Evolutionary conservation across 148 eudicot species (phyloP).

Genomic region (Bassia scoparia): DNA sequence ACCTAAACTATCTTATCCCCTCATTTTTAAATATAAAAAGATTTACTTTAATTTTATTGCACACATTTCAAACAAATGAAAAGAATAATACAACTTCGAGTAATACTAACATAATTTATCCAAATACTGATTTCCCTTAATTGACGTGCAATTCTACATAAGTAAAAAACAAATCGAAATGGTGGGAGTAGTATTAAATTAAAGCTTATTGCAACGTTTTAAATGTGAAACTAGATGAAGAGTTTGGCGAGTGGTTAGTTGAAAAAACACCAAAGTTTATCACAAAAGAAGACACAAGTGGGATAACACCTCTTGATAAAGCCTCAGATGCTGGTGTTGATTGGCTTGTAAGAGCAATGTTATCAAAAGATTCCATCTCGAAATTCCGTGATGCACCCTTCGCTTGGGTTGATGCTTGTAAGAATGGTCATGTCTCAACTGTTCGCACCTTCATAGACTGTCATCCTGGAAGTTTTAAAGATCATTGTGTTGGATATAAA

Average conservation of each 20-base stretch:
- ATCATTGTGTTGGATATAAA: not conserved
- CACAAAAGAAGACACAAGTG: not conserved
- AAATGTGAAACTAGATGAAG: not conserved
- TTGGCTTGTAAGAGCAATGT: not conserved
- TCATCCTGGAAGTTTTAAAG: not conserved
- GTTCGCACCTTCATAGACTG: not conserved
- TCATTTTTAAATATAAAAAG: too few relatives aligned
- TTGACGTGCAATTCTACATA: too few relatives aligned
- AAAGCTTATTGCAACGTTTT: too few relatives aligned
- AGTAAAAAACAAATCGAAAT: too few relatives aligned
- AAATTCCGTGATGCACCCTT: not conserved
- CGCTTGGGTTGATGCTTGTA: not conserved
- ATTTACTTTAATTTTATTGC: too few relatives aligned
- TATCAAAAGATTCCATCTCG: not conserved
- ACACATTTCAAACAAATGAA: too few relatives aligned
- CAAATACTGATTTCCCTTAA: too few relatives aligned
- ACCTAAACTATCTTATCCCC: too few relatives aligned
- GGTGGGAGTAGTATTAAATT: too few relatives aligned
- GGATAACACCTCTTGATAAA: not conserved
- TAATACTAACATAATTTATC: too few relatives aligned
- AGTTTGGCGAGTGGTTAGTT: not conserved
- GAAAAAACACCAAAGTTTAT: not conserved
- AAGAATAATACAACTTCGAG: too few relatives aligned
- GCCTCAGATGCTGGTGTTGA: not conserved
- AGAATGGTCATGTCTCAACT: not conserved